phyloP scores from a whole-genome alignment of 495 filamentous ascomycete species.

The Aspergillus saccharolyticus region DNA sequence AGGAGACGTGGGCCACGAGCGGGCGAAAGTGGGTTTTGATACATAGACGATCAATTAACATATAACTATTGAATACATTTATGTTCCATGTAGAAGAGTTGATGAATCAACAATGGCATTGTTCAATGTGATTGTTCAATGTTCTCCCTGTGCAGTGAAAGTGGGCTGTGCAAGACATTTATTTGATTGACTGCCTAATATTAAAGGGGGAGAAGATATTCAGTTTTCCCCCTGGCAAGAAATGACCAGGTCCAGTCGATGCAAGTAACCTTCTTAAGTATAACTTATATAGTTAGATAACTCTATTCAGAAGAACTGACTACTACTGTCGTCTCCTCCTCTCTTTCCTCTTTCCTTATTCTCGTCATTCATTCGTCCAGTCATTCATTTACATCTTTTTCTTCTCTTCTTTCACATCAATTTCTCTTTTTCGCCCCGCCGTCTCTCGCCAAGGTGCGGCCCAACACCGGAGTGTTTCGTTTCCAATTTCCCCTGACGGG shows the following conservation, averaged over 20 bases:
- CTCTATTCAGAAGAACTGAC: too few species aligned
- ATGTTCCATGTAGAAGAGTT: background rate
- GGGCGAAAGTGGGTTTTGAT: background rate
- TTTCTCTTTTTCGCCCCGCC: constrained; percentile 6
- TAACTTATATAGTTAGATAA: too few species aligned
- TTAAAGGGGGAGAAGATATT: background rate
- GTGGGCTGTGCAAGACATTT: too few species aligned
- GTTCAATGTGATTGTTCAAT: background rate
- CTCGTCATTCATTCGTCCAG: too few species aligned
- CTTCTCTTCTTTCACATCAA: background rate
- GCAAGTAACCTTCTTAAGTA: background rate
- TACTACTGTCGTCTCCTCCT: too few species aligned
- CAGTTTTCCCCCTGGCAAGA: background rate
- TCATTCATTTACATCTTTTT: background rate
- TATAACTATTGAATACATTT: background rate
- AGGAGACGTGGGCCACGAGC: background rate
- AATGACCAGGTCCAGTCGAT: background rate
- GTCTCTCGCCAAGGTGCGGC: constrained; percentile 12
- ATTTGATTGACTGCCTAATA: too few species aligned
- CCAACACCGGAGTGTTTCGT: constrained; percentile 1
- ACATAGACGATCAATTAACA: background rate
- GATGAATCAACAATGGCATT: background rate
- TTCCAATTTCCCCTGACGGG: constrained; percentile 1
- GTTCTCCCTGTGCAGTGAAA: too few species aligned
- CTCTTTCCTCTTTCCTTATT: too few species aligned